Evolutionary conservation across 2,329 filamentous ascomycete species (phyloP), one percentile per base, ranked within the genome.

Genomic region (Ophiostoma ulmi): DNA sequence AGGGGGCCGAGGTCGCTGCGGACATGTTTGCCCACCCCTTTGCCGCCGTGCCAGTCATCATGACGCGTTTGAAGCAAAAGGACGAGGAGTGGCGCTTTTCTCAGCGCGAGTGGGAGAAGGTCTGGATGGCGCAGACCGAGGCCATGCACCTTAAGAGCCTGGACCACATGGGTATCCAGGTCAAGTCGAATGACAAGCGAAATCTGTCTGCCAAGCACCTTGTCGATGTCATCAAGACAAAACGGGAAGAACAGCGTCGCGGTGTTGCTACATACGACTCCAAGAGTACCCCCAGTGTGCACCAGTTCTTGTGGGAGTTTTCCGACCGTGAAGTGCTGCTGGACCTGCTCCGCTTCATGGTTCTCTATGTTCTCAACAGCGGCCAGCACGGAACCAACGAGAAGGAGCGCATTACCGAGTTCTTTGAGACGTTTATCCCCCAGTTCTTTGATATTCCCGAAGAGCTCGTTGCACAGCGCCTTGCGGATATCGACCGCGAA

Each of bases 21-120:
- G 91, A 97, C 77, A 89, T 99, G 81, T 96, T 97, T 78, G 85
- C 85, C 61, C 87, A 91, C 70, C 95, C 95, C 0, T 94, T 91
- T 76, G 89, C 90, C 55, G 94, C 98, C 3, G 88, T 99, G 2
- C 95, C 95, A 0, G 89, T 98, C 52, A 87, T 99, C 38, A 83
- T 99, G 72, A 90, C 92, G 69, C 88, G 95, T 14, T 85, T 99
- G 75, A 98, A 98, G 81, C 92, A 96, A 76, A 97, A 98, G 79
- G 90, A 96, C 64, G 95, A 99, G 79, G 94, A 98, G 77, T 99
- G 95, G 95, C 93, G 97, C 74, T 94, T 96, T 75, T 94, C 93
- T 48, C 72, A 92, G 84, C 92, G 95, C 41, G 96, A 99, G 78
- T 99, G 95, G 95, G 94, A 98, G 80, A 97, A 97, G 80, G 93